phyloP scores from a whole-genome alignment of 768 basidiomycete genomes.

The Solioccasus polychromus region DNA sequence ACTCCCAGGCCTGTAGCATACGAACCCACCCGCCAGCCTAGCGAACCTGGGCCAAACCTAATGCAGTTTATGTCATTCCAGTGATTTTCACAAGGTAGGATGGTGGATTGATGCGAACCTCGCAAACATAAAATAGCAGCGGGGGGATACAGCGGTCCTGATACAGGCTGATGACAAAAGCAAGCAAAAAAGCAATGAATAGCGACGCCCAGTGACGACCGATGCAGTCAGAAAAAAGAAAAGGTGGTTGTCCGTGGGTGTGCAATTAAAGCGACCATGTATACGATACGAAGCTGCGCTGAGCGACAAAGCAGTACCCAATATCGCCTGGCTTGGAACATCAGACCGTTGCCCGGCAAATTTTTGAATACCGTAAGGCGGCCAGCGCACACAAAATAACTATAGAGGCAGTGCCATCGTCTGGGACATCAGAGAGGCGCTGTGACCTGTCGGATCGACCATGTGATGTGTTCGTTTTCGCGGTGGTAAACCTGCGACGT shows the following conservation, averaged over 20 bases:
- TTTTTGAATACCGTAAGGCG: conserved; percentile 21
- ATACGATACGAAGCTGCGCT: conserved; percentile 12
- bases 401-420: conserved; percentile 56
- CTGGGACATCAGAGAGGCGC: conserved; percentile 51
- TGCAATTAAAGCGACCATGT: conserved; percentile 14
- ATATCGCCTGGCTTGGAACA: conserved; percentile 8
- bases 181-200: conserved; percentile 12
- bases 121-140: conserved; percentile 14
- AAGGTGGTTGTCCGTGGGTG: conserved; percentile 15
- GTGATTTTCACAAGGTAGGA: conserved; percentile 21
- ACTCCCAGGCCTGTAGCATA: conserved; percentile 14
- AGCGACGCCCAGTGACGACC: conserved; percentile 6
- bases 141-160: conserved; percentile 21
- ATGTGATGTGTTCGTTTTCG: conserved; percentile 68
- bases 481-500: conserved; percentile 49
- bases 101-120: conserved; percentile 14
- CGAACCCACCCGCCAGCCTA: not conserved
- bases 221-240: conserved; percentile 4
- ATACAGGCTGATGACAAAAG: conserved; percentile 23
- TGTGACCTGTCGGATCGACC: conserved; percentile 52
- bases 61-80: conserved; percentile 13
- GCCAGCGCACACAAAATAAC: conserved; percentile 20
- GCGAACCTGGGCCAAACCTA: conserved; percentile 7
- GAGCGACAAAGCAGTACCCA: conserved; percentile 11
- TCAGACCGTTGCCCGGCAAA: conserved; percentile 18